Percentiles rank a stretch among this genome's conserved stretches.
These are phyloP conservation scores for Dendrocalamus sinicus DNA, from an alignment of 176 grass and related monocot species.

Conservation along the genomic window DNA sequence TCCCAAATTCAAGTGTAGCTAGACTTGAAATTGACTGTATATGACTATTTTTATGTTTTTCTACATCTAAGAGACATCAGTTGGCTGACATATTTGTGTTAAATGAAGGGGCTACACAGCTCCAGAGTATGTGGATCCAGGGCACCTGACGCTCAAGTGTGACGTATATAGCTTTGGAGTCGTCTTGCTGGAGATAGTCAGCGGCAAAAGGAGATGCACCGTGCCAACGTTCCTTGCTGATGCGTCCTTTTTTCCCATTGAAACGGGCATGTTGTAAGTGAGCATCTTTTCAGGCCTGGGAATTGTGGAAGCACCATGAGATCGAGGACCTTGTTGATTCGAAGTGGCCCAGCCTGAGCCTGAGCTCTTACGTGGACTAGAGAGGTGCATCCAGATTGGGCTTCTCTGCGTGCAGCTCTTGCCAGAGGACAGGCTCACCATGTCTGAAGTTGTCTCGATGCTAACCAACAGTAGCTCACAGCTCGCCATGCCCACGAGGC, in stretches of 20 bases:
- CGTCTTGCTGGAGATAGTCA: not conserved
- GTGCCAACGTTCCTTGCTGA: not conserved
- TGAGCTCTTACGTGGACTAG: not conserved
- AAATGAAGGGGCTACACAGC: not conserved
- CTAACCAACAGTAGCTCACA: no score
- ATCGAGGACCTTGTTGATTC: slow-evolving; percentile 34
- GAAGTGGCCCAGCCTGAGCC: slow-evolving; percentile 3
- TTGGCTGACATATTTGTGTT: not conserved
- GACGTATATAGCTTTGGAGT: slow-evolving; percentile 4
- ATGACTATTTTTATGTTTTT: not conserved
- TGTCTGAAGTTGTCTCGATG: no score
- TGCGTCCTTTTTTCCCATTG: no score
- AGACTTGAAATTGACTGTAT: no score
- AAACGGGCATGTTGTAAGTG: no score
- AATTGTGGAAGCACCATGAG: slow-evolving; percentile 31
- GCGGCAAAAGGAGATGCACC: not conserved
- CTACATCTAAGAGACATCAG: not conserved
- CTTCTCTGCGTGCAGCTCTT: no score
- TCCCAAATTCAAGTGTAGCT: not conserved
- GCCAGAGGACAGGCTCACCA: no score
- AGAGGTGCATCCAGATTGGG: no score
- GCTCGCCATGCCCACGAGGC: no score
- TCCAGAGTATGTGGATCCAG: not conserved
- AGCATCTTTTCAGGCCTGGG: slow-evolving; percentile 38
- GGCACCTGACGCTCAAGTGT: not conserved